These are phyloP conservation scores for Chlorella sp. DNA, from an alignment of 139 green algal genomes.

Conservation along the genomic window DNA sequence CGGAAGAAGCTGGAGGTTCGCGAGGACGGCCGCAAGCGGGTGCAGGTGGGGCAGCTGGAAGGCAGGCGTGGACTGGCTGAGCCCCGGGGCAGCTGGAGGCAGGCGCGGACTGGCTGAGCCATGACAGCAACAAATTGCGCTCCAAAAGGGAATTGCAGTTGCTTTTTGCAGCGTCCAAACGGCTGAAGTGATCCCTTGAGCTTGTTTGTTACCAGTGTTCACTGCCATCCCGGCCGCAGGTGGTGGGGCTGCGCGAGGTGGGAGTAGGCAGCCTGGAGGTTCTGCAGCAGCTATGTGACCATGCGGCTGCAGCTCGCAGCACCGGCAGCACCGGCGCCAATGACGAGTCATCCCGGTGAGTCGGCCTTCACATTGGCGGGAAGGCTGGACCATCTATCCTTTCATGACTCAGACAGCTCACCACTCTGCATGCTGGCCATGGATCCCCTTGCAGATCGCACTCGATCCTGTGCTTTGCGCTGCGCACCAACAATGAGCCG, in stretches of 20 bases:
- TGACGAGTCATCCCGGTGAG: conserved; percentile 85
- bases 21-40: conserved; percentile 92
- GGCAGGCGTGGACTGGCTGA: conserved; percentile 36
- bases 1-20: conserved; percentile 91
- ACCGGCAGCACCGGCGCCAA: conserved; percentile 96
- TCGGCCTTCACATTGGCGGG: too few relatives aligned
- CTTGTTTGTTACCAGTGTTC: conserved; percentile 26
- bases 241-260: conserved; percentile 88
- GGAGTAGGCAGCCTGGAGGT: conserved; percentile 42
- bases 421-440: too few relatives aligned
- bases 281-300: conserved; percentile 83
- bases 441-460: conserved; percentile 76
- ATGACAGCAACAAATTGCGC: neutral
- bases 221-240: conserved; percentile 66
- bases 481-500: conserved; percentile 31
- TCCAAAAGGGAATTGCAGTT: too few relatives aligned
- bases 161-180: too few relatives aligned
- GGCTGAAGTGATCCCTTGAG: too few relatives aligned
- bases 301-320: conserved; percentile 74
- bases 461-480: conserved; percentile 87
- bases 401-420: too few relatives aligned
- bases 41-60: conserved; percentile 64
- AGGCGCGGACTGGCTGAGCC: neutral
- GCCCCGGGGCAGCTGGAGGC: conserved; percentile 41
- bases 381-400: too few relatives aligned